A percentile compares a stretch with the other conserved stretches of the same genome.
phyloP scores from a whole-genome alignment of 345 rosid genomes.

The Alliaria petiolata region DNA sequence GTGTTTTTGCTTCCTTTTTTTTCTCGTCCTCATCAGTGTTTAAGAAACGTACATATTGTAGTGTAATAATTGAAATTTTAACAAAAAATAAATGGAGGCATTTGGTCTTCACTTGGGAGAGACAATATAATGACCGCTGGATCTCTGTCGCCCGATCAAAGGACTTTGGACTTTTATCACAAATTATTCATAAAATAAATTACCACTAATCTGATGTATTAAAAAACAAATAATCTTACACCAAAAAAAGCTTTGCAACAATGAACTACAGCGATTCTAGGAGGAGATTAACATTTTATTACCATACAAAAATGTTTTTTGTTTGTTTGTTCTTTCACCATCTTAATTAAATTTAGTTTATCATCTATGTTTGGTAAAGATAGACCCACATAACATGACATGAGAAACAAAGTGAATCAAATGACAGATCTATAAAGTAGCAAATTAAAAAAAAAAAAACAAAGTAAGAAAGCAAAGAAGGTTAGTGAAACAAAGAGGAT shows the following conservation, averaged over 20 bases:
- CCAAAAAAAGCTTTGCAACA: not conserved
- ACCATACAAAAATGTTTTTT: not conserved
- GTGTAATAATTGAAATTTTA: not conserved
- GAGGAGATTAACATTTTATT: not conserved
- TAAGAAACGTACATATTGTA: not conserved
- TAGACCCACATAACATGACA: not conserved
- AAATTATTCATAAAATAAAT: not conserved
- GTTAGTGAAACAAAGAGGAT: not conserved
- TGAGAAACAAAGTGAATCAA: slow-evolving; percentile 33
- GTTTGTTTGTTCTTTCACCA: not conserved
- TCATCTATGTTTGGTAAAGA: slow-evolving; percentile 2
- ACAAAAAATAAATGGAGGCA: not conserved
- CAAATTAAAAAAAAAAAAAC: too few relatives aligned
- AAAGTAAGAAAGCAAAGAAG: slow-evolving; percentile 12
- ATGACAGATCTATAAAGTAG: slow-evolving; percentile 21
- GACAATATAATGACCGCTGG: not conserved
- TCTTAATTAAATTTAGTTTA: not conserved
- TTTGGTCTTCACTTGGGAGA: not conserved
- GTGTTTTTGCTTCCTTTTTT: not conserved
- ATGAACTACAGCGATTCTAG: not conserved
- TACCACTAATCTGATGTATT: not conserved
- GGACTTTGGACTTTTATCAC: not conserved
- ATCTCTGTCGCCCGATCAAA: not conserved
- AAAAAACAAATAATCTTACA: not conserved
- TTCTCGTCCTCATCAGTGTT: not conserved